Conservation (phyloP, 257 asterid species). For the Solanum gandarillasii region DNA sequence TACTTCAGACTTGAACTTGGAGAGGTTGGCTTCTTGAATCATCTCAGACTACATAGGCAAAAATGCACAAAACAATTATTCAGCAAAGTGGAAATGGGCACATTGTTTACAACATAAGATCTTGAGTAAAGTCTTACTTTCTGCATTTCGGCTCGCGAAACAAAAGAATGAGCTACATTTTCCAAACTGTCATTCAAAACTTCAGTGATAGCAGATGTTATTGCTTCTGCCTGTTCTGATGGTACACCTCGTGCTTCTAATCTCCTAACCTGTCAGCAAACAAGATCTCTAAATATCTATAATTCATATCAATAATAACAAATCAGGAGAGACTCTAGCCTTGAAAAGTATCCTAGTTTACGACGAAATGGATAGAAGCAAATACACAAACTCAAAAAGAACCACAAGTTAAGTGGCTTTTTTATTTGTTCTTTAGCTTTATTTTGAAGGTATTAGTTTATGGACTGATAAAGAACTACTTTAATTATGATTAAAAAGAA, state of each 20-base stretch:
- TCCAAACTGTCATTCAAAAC: slow-evolving; percentile 51
- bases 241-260: slow-evolving; percentile 58
- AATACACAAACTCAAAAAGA: neutral
- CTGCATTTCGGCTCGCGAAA: slow-evolving; percentile 50
- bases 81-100: neutral
- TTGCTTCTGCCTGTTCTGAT: slow-evolving; percentile 54
- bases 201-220: slow-evolving; percentile 46
- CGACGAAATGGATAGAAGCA: neutral
- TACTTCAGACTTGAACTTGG: slow-evolving; percentile 49
- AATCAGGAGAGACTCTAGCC: neutral
- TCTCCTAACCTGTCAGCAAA: slow-evolving; percentile 33
- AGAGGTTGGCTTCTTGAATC: slow-evolving; percentile 36
- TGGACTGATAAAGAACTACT: neutral
- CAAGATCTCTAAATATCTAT: neutral
- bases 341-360: neutral
- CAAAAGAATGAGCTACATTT: slow-evolving; percentile 41
- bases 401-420: neutral
- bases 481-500: neutral
- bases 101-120: neutral
- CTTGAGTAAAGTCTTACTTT: slow-evolving; percentile 21
- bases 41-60: slow-evolving; percentile 27
- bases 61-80: neutral
- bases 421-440: neutral
- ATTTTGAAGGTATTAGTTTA: neutral
- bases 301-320: neutral